Conservation (phyloP, 768 basidiomycete genomes). For the Pisolithus marmoratus region DNA sequence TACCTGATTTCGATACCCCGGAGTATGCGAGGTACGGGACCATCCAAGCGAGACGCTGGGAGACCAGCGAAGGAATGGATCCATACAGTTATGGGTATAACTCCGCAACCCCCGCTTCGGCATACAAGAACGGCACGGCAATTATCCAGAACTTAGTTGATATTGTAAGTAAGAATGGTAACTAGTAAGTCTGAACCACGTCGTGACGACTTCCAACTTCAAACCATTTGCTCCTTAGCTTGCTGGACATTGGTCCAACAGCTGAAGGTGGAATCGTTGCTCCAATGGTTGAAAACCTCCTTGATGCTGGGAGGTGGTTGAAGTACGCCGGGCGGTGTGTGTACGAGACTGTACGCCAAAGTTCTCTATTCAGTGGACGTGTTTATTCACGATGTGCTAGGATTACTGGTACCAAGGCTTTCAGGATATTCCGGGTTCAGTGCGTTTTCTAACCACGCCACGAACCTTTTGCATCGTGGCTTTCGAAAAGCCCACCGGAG, state of each 20-base stretch:
- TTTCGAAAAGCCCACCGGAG: conserved; percentile 31
- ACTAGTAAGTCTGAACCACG: conserved; percentile 37
- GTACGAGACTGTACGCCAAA: conserved; percentile 42
- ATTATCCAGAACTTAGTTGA: conserved; percentile 50
- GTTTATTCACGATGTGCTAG: conserved; percentile 18
- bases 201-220: neutral
- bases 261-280: conserved; percentile 49
- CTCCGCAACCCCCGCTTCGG: conserved; percentile 32
- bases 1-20: conserved; percentile 51
- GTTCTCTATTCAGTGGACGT: neutral
- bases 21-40: conserved; percentile 47
- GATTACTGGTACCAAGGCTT: conserved; percentile 45
- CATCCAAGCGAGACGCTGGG: conserved; percentile 46
- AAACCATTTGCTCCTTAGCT: conserved; percentile 21
- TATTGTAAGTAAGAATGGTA: conserved; percentile 58
- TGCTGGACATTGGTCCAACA: conserved; percentile 50
- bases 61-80: conserved; percentile 55
- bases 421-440: conserved; percentile 30
- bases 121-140: conserved; percentile 45
- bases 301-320: conserved; percentile 49
- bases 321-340: conserved; percentile 45
- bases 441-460: conserved; percentile 45
- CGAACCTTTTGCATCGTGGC: conserved; percentile 47
- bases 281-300: conserved; percentile 42
- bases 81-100: conserved; percentile 47